Evolutionary conservation across 169 alveolate genomes (phyloP), one percentile per base, ranked within the genome.

Genomic region (Cryptosporidium tyzzeri): DNA sequence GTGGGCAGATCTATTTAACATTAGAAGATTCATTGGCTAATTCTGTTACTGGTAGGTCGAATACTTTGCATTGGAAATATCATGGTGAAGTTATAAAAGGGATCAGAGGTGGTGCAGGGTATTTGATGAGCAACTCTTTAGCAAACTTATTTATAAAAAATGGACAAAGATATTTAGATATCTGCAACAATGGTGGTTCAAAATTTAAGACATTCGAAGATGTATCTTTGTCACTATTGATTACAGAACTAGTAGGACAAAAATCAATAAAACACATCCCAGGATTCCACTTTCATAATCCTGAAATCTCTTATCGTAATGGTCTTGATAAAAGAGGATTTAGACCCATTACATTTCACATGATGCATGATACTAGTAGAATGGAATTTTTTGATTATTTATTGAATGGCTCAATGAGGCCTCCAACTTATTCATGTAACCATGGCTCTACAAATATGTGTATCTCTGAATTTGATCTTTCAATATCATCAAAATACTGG

Each of bases 81-180:
- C 89, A 65, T 80, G 89, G 68, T 12, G 89, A 80, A 12, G 89
- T 80, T 18, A 80, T 80, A 18, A 80, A 80, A 31, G 89, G 89
- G 14, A 80, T 80, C 39, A 37, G 89, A 62, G 89, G 89, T 33
- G 89, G 89, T 14, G 89, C 89, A 10, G 89, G 89, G 1, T 80
- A 80, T 80, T 65, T 80, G 29, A 80, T 80, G 89, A 80, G 80
- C 21, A 61, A 31, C 8, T 44, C 74, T n/a, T 48, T 80, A 35
- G 89, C 74, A 18, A 62, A 80, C 23, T 29, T 80, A 80, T 80
- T 80, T 41, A 67, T 80, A 39, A 41, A 80, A 26, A 80, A 80
- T 80, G 89, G 89, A n/a, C 18, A 80, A 23, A 80, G 89, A 23
- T 80, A 80, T 58, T 31, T 80, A 62, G 89, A 80, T 44, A 80